Conservation (phyloP, 139 green algal genomes). For the Trebouxia sp. region DNA sequence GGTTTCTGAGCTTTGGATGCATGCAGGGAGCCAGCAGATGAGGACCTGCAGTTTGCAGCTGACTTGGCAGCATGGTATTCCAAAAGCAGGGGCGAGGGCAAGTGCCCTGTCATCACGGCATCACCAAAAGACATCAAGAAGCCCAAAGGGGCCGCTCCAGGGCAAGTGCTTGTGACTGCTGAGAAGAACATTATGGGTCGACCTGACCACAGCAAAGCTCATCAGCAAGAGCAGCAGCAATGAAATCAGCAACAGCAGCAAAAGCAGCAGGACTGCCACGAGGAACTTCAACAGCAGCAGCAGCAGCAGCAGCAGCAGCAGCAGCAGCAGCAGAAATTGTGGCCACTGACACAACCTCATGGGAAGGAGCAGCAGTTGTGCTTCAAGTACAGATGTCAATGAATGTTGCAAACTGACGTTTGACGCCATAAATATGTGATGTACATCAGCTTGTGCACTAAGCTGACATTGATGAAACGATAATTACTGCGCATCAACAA, state of each 20-base stretch:
- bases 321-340: no score
- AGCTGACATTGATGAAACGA: no score
- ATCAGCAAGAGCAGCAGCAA: background rate
- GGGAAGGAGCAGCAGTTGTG: no score
- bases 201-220: conserved; percentile 44
- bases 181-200: conserved; percentile 66
- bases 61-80: conserved; percentile 77
- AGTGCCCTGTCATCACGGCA: conserved; percentile 62
- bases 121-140: conserved; percentile 69
- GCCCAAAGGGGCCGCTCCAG: conserved; percentile 77
- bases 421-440: no score
- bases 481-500: no score
- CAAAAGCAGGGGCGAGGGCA: conserved; percentile 50
- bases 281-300: no score
- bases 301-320: no score
- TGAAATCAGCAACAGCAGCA: background rate
- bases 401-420: no score
- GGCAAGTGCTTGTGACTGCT: conserved; percentile 65
- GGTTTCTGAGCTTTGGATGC: no score
- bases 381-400: no score
- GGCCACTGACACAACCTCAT: no score
- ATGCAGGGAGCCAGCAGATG: conserved; percentile 26
- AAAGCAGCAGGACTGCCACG: background rate
- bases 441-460: no score
- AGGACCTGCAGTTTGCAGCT: conserved; percentile 72